Evolutionary conservation across 2,329 filamentous ascomycete species (phyloP), one percentile per base, ranked within the genome.

Genomic region (Pestalotiopsis fici): DNA sequence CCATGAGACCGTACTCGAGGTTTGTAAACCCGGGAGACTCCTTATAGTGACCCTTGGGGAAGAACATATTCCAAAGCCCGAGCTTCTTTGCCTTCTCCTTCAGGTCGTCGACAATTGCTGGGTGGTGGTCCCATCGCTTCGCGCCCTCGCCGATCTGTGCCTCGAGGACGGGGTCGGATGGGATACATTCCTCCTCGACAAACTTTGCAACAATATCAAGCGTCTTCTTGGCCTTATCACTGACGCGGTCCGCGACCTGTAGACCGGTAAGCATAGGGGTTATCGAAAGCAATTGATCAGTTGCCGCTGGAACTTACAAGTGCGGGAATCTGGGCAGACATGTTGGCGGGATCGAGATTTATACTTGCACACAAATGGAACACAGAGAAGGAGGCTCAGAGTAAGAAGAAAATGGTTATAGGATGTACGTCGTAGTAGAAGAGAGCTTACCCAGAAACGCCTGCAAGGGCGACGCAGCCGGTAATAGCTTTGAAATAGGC

Each of bases 41-140:
- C 80, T 92, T 93, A 87, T 98, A 98, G 83, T 98, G 95, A 74
- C 91, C 94, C 84, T 93, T 95, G 71, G 96, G 93, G 73, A 99
- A 82, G 86, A 99, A 99, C 91, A 99, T 92, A 83, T 99, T 99
- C 96, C 96, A 99, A 59, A 99, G 86, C 1, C 95, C 96, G 28
- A 97, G 87, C 73, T 91, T 87, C 76, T 86, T 88, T 57, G 95
- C 96, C 80, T 94, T 93, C 71, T 82, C 84, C 87, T 98, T 98
- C 74, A 99, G 87, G 66, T 96, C 91, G 73, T 99, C 96, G 69
- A 99, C 88, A 74, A 98, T 86, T 55, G 86, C 78, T 0, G 96
- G 95, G 78, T 97, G 92, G 50, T 85, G 82, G 71, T 91, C 87
- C 92, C 95, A 98, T 84, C 95, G 90, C 69, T 88, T 82, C 62